Conservation (phyloP, 352 stramenopile species). For the Globisporangium apiculatum region DNA sequence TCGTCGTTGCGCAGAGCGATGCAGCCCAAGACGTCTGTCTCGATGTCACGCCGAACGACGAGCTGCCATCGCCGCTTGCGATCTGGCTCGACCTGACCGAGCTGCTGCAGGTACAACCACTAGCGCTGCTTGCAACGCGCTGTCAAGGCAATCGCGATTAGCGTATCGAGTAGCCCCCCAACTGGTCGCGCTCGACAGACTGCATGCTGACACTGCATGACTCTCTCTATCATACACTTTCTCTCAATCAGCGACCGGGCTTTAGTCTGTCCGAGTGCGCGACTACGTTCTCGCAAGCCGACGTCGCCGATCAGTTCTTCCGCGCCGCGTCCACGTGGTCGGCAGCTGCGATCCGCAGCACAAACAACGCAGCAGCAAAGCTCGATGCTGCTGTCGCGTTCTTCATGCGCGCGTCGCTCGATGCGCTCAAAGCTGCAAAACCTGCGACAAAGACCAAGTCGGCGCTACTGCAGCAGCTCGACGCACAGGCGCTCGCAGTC, state of each 20-base stretch:
- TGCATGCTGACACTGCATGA: background rate
- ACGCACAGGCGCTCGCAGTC: slow-evolving; percentile 37
- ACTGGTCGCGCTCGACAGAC: too few relatives aligned
- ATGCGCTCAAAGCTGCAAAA: slow-evolving; percentile 36
- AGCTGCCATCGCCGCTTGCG: slow-evolving; percentile 38
- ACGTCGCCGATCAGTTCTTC: slow-evolving; percentile 46
- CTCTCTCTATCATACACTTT: background rate
- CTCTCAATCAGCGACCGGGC: slow-evolving; percentile 24
- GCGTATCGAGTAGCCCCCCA: too few relatives aligned
- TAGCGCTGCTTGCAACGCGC: too few relatives aligned
- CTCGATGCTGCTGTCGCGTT: slow-evolving; percentile 53
- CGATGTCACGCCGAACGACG: slow-evolving; percentile 47
- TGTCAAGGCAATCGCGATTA: background rate
- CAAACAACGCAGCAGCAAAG: slow-evolving; percentile 13
- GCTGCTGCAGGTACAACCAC: slow-evolving; percentile 50
- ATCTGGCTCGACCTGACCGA: slow-evolving; percentile 78
- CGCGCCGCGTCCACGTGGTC: slow-evolving; percentile 19
- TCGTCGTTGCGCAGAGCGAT: slow-evolving; percentile 30
- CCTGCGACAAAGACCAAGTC: slow-evolving; percentile 29
- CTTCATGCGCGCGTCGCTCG: slow-evolving; percentile 62
- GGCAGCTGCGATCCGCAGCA: slow-evolving; percentile 7
- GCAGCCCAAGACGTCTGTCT: slow-evolving; percentile 31
- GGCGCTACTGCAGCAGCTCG: slow-evolving; percentile 30
- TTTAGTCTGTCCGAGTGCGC: slow-evolving; percentile 53
- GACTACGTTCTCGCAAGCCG: slow-evolving; percentile 20